Conservation (phyloP, 352 stramenopile genomes). For the Pythium periplocum region DNA sequence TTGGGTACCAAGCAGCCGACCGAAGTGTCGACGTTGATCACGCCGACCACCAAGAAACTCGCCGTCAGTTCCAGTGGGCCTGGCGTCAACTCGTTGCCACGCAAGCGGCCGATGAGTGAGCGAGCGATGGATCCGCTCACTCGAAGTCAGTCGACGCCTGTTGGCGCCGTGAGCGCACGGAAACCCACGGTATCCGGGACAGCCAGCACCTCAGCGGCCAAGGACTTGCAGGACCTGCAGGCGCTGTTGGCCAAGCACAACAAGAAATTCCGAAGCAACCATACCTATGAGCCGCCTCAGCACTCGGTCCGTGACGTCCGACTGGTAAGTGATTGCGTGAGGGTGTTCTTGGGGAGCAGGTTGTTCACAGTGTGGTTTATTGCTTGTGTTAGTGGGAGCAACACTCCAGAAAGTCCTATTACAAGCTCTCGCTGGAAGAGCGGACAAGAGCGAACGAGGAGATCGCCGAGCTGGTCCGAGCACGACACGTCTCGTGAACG, state of each 20-base stretch:
- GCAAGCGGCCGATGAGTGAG: constrained; percentile 4
- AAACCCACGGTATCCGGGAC: constrained; percentile 3
- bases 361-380: not conserved
- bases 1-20: constrained; percentile 1
- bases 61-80: not conserved
- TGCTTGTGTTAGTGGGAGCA: constrained; percentile 55
- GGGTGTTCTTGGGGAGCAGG: not conserved
- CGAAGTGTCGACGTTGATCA: not conserved
- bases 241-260: constrained; percentile 65
- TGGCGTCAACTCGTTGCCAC: not conserved
- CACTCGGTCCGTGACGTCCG: constrained; percentile 75
- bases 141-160: no score
- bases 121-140: not conserved
- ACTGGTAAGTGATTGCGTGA: constrained; percentile 27
- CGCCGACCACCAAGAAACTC: not conserved
- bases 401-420: constrained; percentile 60
- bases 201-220: constrained; percentile 1
- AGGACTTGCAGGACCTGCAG: constrained; percentile 36
- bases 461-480: constrained; percentile 40
- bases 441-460: constrained; percentile 58
- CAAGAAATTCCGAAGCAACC: constrained; percentile 66
- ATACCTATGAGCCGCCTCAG: constrained; percentile 74
- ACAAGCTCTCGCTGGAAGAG: constrained; percentile 55
- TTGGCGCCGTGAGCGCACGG: not conserved
- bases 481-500: no score